A percentile compares a stretch with the other conserved stretches of the same genome.
phyloP scores from a whole-genome alignment of 805 yeast genomes.

The Ogataea henricii region DNA sequence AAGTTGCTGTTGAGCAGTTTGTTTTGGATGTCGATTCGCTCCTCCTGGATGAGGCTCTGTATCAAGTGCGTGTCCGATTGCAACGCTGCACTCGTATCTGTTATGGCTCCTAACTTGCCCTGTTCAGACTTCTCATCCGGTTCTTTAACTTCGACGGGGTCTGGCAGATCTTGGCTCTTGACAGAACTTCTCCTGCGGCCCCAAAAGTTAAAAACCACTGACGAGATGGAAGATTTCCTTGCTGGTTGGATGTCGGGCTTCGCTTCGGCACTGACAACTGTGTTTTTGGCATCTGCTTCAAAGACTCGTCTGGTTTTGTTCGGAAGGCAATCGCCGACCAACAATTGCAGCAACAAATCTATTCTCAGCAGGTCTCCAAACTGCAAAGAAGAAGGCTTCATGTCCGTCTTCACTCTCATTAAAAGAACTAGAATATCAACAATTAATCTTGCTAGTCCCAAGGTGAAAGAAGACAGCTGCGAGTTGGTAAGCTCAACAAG shows the following conservation, averaged over 20 bases:
- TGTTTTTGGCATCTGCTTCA: neutral
- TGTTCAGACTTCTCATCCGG: neutral
- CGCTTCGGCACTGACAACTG: neutral
- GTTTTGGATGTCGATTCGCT: conserved; percentile 17
- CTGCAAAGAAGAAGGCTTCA: conserved; percentile 1
- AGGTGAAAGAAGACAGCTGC: conserved; percentile 21
- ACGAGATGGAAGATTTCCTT: conserved; percentile 1
- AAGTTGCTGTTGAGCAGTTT: conserved; percentile 13
- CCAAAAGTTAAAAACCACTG: conserved; percentile 19
- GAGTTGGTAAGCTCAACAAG: conserved; percentile 21
- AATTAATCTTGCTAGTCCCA: conserved; percentile 24
- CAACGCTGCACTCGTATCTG: neutral
- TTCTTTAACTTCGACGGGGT: neutral
- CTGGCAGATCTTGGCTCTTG: neutral
- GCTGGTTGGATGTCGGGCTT: neutral
- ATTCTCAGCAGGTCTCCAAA: conserved; percentile 23
- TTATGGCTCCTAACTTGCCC: neutral
- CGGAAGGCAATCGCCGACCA: conserved; percentile 8
- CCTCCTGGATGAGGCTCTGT: conserved; percentile 13
- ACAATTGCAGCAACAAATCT: conserved; percentile 18
- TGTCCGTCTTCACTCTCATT: conserved; percentile 2
- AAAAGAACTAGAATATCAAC: conserved; percentile 21
- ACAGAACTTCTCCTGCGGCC: conserved; percentile 6
- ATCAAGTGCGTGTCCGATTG: conserved; percentile 10
- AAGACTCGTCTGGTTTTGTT: neutral